These are phyloP conservation scores for Ustilago vetiveriae DNA, from an alignment of 1,284 basidiomycete genomes.

Conservation along the genomic window DNA sequence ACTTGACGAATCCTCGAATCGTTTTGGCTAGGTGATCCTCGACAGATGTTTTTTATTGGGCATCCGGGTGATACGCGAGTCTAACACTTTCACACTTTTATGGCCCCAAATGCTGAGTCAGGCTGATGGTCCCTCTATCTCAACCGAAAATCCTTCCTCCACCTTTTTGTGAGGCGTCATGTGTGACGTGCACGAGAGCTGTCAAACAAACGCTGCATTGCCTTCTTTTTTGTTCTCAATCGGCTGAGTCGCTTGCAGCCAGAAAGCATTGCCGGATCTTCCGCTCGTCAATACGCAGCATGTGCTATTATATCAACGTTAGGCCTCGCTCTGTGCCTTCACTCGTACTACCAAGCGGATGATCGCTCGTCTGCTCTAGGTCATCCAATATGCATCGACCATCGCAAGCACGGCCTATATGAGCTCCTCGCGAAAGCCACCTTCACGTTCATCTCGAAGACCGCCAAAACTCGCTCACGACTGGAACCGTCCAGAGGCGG, in stretches of 20 bases:
- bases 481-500: constrained; percentile 23
- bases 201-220: neutral
- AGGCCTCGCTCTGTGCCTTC: too few relatives aligned
- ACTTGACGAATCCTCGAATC: too few relatives aligned
- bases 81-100: too few relatives aligned
- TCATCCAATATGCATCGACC: neutral
- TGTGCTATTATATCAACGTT: too few relatives aligned
- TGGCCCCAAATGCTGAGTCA: constrained; percentile 6
- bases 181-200: neutral
- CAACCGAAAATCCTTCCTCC: neutral
- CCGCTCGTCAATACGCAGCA: neutral
- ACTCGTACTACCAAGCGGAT: too few relatives aligned
- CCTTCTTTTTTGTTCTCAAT: neutral
- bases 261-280: constrained; percentile 2
- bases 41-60: too few relatives aligned
- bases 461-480: constrained; percentile 28
- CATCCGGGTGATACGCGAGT: too few relatives aligned
- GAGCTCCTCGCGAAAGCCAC: constrained; percentile 10
- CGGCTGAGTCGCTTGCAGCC: constrained; percentile 3
- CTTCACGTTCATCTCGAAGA: constrained; percentile 20
- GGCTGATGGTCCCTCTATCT: neutral
- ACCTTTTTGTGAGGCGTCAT: neutral
- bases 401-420: neutral
- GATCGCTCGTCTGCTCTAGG: too few relatives aligned
- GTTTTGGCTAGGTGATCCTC: too few relatives aligned